Evolutionary conservation across 257 asterid species (phyloP), one percentile per base, ranked within the genome.

Genomic region (Agastache rugosa): DNA sequence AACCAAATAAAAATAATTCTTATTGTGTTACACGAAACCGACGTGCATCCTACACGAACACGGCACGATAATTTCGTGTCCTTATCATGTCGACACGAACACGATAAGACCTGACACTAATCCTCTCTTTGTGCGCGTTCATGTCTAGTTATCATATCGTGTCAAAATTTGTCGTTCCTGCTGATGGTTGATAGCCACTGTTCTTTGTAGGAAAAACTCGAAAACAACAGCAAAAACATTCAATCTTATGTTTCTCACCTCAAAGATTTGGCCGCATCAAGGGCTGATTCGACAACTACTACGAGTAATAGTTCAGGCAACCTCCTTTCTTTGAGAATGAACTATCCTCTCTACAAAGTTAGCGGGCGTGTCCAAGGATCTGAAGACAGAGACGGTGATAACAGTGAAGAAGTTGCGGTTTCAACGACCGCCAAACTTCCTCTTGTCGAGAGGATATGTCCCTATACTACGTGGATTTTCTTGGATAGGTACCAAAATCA

Each of bases 381-480:
- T 68, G 86, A 87, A 64, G 96, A 84, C 53, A 83, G 85, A 80
- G 97, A 89, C 37, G 81, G 62, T 54, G 77, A 66, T 73, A 76
- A 79, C 67, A 73, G 83, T 55, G 89, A 87, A 68, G 98, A 92
- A 77, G 86, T 89, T 77, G 88, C 85, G 34, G 77, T 82, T 69
- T 51, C 89, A 59, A 71, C 83, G 23, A 85, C 93, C 67, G 89
- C 85, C 76, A 95, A 80, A 79, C 87, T 95, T 75, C 98, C 99
- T 12, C 44, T 14, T 34, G 17, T 87, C 31, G 90, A 95, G 80
- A 92, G 81, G 82, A 83, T 92, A 56, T 96, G 93, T 69, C 85
- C 93, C 39, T 95, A 92, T 73, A 95, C 98, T 61, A 95, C 98
- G 62, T 95, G 99, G 99, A 90, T 88, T 53, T 95, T 89, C 78